A percentile compares a stretch with the other conserved stretches of the same genome.
phyloP scores from a whole-genome alignment of 1,284 basidiomycete species.

The Chondrostereum purpureum region DNA sequence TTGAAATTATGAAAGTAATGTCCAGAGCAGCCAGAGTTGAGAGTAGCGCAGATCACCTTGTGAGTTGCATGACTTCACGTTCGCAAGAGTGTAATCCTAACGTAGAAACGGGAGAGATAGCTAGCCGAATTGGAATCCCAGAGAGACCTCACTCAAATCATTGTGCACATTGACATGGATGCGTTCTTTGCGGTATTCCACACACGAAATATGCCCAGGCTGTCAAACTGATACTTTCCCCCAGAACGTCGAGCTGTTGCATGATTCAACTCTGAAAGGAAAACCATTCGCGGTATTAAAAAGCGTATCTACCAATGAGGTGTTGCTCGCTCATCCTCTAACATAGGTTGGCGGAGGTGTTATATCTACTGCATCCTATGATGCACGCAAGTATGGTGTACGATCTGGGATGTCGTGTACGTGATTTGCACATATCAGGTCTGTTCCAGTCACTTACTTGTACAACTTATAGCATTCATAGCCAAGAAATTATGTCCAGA shows the following conservation, averaged over 20 bases:
- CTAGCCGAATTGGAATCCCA: constrained; percentile 69
- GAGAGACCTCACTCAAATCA: constrained; percentile 76
- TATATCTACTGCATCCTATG: constrained; percentile 84
- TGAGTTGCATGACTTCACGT: constrained; percentile 21
- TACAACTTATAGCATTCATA: constrained; percentile 57
- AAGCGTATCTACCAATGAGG: constrained; percentile 3
- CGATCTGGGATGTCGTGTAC: constrained; percentile 84
- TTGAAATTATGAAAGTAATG: not conserved
- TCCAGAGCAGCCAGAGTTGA: constrained; percentile 43
- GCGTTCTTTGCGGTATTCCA: constrained; percentile 49
- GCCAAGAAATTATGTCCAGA: constrained; percentile 92
- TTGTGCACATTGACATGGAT: constrained; percentile 87
- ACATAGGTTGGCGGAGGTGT: constrained; percentile 70
- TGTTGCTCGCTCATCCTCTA: not conserved
- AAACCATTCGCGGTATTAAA: constrained; percentile 81
- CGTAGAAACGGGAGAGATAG: too few species aligned
- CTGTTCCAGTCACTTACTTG: too few species aligned
- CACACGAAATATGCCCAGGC: not conserved
- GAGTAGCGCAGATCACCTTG: constrained; percentile 43
- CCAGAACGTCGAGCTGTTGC: constrained; percentile 68
- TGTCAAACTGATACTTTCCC: not conserved
- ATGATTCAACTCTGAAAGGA: constrained; percentile 72
- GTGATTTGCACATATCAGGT: too few species aligned
- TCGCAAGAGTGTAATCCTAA: not conserved
- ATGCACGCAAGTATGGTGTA: constrained; percentile 83